These are phyloP conservation scores for Malus hybrid DNA, from an alignment of 331 rosid genomes.

Conservation along the genomic window DNA sequence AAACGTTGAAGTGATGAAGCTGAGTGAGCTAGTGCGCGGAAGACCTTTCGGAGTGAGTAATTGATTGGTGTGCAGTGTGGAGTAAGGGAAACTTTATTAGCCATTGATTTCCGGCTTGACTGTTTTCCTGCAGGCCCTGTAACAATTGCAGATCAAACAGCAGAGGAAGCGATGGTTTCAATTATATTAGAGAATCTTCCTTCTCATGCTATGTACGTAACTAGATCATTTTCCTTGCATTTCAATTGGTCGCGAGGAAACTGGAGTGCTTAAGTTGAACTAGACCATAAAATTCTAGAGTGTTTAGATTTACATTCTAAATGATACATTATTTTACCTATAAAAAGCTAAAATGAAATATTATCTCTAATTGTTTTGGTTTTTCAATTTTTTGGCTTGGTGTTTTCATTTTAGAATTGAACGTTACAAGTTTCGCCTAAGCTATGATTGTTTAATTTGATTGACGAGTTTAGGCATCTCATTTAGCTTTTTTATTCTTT, in stretches of 20 bases:
- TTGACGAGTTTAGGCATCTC: not conserved
- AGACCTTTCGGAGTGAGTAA: no score
- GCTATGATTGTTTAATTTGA: not conserved
- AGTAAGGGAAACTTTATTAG: not conserved
- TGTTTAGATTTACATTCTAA: not conserved
- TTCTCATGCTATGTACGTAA: conserved; percentile 71
- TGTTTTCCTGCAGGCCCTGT: conserved; percentile 67
- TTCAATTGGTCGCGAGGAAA: not conserved
- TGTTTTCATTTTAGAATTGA: not conserved
- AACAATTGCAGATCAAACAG: conserved; percentile 78
- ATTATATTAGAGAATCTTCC: conserved; percentile 51
- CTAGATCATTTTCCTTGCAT: not conserved
- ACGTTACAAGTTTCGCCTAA: not conserved
- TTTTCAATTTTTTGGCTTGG: not conserved
- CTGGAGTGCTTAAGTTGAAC: not conserved
- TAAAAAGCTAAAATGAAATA: not conserved
- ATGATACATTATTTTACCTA: not conserved
- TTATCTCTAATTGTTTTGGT: no score
- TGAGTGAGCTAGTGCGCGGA: not conserved
- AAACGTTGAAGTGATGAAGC: not conserved
- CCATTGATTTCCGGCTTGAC: not conserved
- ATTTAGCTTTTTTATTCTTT: not conserved
- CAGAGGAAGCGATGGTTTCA: conserved; percentile 88
- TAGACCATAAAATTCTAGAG: not conserved
- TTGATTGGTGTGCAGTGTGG: not conserved